phyloP scores from a whole-genome alignment of 169 alveolate genomes.

The Cryptosporidium sp. region DNA sequence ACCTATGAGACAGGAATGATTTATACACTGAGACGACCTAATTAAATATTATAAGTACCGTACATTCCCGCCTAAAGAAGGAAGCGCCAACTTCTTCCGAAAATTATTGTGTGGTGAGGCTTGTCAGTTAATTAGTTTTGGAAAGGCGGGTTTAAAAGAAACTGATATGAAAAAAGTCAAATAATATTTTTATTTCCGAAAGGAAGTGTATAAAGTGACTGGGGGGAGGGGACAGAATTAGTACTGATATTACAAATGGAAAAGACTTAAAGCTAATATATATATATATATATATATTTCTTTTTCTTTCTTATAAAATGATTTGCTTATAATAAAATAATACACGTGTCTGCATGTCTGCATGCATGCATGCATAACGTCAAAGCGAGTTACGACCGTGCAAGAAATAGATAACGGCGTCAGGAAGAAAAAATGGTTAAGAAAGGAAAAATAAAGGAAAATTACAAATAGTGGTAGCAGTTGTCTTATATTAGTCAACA shows the following conservation, averaged over 20 bases:
- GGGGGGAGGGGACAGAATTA: no score
- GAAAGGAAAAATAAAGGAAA: background rate
- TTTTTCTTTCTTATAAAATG: no score
- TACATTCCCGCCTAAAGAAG: background rate
- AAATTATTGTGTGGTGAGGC: background rate
- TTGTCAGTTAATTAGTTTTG: background rate
- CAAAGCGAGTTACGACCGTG: background rate
- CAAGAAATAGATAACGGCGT: background rate
- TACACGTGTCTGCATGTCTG: background rate
- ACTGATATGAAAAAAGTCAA: background rate
- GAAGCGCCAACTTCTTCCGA: no score
- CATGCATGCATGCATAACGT: background rate
- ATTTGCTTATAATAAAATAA: no score
- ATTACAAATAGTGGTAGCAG: background rate
- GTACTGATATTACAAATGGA: no score
- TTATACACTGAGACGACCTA: constrained; percentile 21
- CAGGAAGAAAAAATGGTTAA: background rate
- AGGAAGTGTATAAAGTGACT: no score
- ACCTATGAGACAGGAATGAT: constrained; percentile 5
- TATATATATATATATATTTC: no score
- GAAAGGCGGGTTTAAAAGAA: background rate
- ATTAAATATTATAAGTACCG: background rate
- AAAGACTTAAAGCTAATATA: no score
- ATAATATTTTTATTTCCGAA: no score
- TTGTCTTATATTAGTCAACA: background rate